phyloP scores from a whole-genome alignment of 2,329 filamentous ascomycete species.

The Fusarium duplospermum region DNA sequence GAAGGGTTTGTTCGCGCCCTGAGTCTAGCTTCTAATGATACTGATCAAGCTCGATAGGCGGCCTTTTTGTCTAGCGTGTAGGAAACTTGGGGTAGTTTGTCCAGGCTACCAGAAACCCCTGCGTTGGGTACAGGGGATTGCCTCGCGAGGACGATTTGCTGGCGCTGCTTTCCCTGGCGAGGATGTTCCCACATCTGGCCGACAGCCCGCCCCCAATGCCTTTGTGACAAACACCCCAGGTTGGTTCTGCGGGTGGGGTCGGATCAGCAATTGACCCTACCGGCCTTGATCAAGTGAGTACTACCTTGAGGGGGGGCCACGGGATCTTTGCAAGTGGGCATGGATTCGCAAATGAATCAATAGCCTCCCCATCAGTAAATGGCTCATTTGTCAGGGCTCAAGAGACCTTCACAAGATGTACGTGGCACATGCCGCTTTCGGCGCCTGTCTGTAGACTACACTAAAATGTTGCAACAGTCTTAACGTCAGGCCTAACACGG shows the following conservation, averaged over 20 bases:
- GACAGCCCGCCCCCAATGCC: neutral
- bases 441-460: neutral
- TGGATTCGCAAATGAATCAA: neutral
- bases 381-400: neutral
- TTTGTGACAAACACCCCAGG: neutral
- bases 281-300: neutral
- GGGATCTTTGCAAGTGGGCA: neutral
- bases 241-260: neutral
- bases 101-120: neutral
- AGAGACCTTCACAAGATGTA: neutral
- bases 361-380: neutral
- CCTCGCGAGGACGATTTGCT: neutral
- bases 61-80: neutral
- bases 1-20: neutral
- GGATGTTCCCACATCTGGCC: neutral
- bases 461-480: neutral
- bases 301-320: neutral
- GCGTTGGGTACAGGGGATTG: neutral
- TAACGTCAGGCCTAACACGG: neutral
- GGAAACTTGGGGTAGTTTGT: neutral
- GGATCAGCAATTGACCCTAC: neutral
- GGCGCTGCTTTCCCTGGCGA: neutral
- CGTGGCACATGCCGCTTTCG: neutral
- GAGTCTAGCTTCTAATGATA: neutral
- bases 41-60: neutral